phyloP scores from a whole-genome alignment of 2,329 filamentous ascomycete species.

The Pseudogymnoascus sp. region DNA sequence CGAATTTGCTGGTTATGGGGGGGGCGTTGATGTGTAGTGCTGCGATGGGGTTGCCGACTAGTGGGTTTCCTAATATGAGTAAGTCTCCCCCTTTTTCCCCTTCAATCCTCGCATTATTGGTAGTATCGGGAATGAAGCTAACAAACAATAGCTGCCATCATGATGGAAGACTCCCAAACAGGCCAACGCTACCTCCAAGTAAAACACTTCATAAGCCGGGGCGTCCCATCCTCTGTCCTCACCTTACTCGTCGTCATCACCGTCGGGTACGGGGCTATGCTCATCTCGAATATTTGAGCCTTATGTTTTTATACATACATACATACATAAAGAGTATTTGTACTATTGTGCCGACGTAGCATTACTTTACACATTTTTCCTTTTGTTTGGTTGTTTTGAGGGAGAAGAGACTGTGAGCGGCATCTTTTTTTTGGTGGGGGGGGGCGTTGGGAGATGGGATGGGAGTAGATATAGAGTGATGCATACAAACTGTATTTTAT shows the following conservation, averaged over 20 bases:
- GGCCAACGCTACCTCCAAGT: slow-evolving; percentile 88
- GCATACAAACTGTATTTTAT: not conserved
- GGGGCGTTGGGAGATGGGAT: not conserved
- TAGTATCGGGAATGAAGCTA: too few relatives aligned
- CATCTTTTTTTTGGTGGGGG: not conserved
- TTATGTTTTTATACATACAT: slow-evolving; percentile 39
- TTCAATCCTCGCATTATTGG: too few relatives aligned
- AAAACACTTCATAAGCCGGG: slow-evolving; percentile 89
- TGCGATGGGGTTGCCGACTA: slow-evolving; percentile 94
- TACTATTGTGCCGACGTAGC: not conserved
- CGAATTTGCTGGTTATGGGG: slow-evolving; percentile 91
- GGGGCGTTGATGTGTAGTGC: slow-evolving; percentile 93
- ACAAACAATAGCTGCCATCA: slow-evolving; percentile 68
- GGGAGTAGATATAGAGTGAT: not conserved
- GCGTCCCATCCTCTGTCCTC: slow-evolving; percentile 77
- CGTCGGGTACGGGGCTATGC: slow-evolving; percentile 85
- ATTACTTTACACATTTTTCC: not conserved
- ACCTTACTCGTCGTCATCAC: slow-evolving; percentile 77
- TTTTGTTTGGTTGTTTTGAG: not conserved
- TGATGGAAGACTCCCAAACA: slow-evolving; percentile 93
- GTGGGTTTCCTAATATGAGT: slow-evolving; percentile 99
- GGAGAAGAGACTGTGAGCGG: not conserved
- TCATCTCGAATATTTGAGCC: slow-evolving; percentile 24
- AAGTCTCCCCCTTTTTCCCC: slow-evolving; percentile 37
- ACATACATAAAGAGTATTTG: too few relatives aligned